Conservation (phyloP, 148 eudicot species). For the Mesembryanthemum crystallinum region DNA sequence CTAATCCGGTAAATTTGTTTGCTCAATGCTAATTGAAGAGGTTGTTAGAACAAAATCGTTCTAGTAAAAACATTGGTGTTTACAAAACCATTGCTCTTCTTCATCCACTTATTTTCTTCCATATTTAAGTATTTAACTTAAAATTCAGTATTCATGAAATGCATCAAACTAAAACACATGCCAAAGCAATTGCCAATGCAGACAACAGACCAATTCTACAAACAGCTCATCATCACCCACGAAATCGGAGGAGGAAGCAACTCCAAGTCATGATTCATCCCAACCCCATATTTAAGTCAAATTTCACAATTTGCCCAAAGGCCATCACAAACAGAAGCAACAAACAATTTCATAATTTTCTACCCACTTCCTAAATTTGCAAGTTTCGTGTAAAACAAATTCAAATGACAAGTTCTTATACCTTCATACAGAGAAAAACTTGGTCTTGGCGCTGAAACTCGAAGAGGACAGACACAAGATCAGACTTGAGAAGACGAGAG, state of each 20-base stretch:
- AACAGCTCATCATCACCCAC: neutral
- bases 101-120: neutral
- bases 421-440: conserved; percentile 78
- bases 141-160: neutral
- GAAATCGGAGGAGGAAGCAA: neutral
- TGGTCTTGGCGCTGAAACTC: conserved; percentile 93
- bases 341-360: neutral
- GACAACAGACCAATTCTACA: neutral
- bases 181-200: neutral
- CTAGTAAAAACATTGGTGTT: too few relatives aligned
- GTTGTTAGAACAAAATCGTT: too few relatives aligned
- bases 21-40: neutral
- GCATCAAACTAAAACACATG: neutral
- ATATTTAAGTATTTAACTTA: neutral
- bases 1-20: neutral
- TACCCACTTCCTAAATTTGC: neutral
- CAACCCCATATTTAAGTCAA: neutral
- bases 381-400: neutral
- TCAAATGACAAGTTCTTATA: neutral
- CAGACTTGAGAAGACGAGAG: conserved; percentile 76
- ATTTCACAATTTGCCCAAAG: neutral
- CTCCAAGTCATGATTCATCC: neutral
- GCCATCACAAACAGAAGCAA: neutral
- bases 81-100: too few relatives aligned
- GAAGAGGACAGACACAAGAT: conserved; percentile 82